Evolutionary conservation across 768 basidiomycete genomes (phyloP).

Genomic region (Phaeotremella fagi): DNA sequence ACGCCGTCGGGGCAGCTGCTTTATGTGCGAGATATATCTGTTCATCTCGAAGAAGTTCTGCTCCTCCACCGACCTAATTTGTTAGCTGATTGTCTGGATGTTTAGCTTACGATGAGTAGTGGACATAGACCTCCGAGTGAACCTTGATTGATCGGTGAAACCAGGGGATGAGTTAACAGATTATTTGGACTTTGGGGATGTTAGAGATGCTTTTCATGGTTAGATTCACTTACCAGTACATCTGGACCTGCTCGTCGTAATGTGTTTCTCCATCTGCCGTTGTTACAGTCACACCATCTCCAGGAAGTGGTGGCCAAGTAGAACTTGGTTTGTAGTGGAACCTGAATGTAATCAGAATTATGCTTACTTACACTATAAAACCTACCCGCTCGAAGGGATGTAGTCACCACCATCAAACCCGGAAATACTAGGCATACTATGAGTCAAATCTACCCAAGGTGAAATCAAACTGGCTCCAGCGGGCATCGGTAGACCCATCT

Average conservation of each 20-base stretch:
- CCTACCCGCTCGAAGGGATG: conserved; percentile 38
- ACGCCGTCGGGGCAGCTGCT: conserved; percentile 37
- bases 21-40: conserved; percentile 43
- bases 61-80: conserved; percentile 30
- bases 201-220: background rate
- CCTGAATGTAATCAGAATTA: conserved; percentile 11
- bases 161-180: conserved; percentile 43
- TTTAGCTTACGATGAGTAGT: conserved; percentile 31
- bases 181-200: conserved; percentile 28
- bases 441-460: conserved; percentile 47
- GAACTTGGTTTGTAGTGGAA: conserved; percentile 42
- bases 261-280: conserved; percentile 30
- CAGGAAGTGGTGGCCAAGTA: conserved; percentile 38
- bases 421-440: conserved; percentile 42
- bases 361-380: background rate
- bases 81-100: conserved; percentile 4
- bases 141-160: conserved; percentile 42
- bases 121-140: conserved; percentile 47
- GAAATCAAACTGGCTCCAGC: conserved; percentile 44
- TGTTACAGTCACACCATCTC: conserved; percentile 31
- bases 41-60: conserved; percentile 40
- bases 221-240: conserved; percentile 37
- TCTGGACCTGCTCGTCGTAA: conserved; percentile 42
- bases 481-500: conserved; percentile 45
- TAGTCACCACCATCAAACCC: conserved; percentile 37